These are phyloP conservation scores for Beauveria varroae DNA, from an alignment of 2,329 filamentous ascomycete genomes.

Conservation along the genomic window DNA sequence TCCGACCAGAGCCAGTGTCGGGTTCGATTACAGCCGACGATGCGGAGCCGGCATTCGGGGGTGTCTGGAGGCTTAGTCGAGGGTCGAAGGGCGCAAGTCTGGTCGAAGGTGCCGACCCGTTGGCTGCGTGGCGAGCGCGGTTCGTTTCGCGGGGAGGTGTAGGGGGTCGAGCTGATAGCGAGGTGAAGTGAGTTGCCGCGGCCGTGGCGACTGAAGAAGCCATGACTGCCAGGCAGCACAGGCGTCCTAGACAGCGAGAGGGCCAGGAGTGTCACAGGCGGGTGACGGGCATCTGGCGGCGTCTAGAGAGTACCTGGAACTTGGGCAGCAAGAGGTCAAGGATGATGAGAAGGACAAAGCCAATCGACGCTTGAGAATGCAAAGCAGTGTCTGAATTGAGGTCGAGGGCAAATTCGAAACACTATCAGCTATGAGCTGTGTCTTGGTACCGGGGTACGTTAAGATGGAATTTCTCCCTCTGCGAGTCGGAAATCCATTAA, in stretches of 20 bases:
- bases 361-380: not conserved
- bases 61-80: slow-evolving; percentile 40
- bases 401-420: not conserved
- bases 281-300: not conserved
- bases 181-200: slow-evolving; percentile 36
- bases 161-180: slow-evolving; percentile 52
- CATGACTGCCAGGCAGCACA: slow-evolving; percentile 32
- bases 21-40: slow-evolving; percentile 33
- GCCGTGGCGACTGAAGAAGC: slow-evolving; percentile 32
- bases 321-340: not conserved
- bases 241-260: slow-evolving; percentile 31
- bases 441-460: not conserved
- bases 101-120: slow-evolving; percentile 26
- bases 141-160: slow-evolving; percentile 55
- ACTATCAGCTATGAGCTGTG: not conserved
- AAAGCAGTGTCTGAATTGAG: not conserved
- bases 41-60: slow-evolving; percentile 42
- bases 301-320: not conserved
- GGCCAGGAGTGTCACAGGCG: slow-evolving; percentile 9
- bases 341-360: not conserved
- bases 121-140: slow-evolving; percentile 27
- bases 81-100: slow-evolving; percentile 32
- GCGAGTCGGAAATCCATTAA: slow-evolving; percentile 11
- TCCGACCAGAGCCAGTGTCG: slow-evolving; percentile 35
- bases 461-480: slow-evolving; percentile 6